Percentiles rank a stretch among this genome's conserved stretches.
These are phyloP conservation scores for Aspergillus wentii DNA, from an alignment of 495 filamentous ascomycete genomes.

Conservation along the genomic window DNA sequence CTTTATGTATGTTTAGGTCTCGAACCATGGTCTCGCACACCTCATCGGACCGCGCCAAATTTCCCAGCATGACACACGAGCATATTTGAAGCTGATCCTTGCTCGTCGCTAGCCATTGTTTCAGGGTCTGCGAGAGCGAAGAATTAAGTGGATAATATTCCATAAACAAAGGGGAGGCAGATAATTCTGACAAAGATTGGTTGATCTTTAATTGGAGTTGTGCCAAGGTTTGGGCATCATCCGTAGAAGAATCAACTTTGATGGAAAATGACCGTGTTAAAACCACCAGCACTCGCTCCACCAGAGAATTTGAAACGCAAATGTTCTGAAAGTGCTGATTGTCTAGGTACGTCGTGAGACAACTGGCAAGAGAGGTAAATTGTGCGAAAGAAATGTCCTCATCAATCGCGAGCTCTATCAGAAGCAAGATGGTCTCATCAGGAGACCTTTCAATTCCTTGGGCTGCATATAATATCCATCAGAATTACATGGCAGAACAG, in stretches of 20 bases:
- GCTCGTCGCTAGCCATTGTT: slow-evolving; percentile 43
- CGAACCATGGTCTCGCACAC: slow-evolving; percentile 54
- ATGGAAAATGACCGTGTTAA: slow-evolving; percentile 27
- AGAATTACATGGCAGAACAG: slow-evolving; percentile 3
- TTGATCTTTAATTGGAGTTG: slow-evolving; percentile 53
- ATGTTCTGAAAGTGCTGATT: slow-evolving; percentile 35
- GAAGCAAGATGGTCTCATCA: slow-evolving; percentile 32
- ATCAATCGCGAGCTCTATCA: slow-evolving; percentile 27
- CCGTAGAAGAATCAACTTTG: slow-evolving; percentile 26
- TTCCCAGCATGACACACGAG: slow-evolving; percentile 71
- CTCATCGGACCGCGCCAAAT: slow-evolving; percentile 68
- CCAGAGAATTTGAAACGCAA: slow-evolving; percentile 32
- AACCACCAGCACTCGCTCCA: slow-evolving; percentile 26
- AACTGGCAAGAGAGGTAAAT: slow-evolving; percentile 29
- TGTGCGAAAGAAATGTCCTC: slow-evolving; percentile 21
- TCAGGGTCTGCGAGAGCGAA: slow-evolving; percentile 47
- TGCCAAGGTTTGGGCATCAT: slow-evolving; percentile 47
- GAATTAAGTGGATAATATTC: slow-evolving; percentile 44
- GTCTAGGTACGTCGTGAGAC: slow-evolving; percentile 29
- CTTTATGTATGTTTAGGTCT: slow-evolving; percentile 46
- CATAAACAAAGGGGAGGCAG: slow-evolving; percentile 51
- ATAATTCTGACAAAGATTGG: slow-evolving; percentile 58
- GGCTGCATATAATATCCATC: slow-evolving; percentile 14
- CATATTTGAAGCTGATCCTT: slow-evolving; percentile 63
- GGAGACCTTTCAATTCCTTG: slow-evolving; percentile 34